These are phyloP conservation scores for Phlyctochytrium bullatum DNA, from an alignment of 192 early-diverging fungal species.

Conservation along the genomic window DNA sequence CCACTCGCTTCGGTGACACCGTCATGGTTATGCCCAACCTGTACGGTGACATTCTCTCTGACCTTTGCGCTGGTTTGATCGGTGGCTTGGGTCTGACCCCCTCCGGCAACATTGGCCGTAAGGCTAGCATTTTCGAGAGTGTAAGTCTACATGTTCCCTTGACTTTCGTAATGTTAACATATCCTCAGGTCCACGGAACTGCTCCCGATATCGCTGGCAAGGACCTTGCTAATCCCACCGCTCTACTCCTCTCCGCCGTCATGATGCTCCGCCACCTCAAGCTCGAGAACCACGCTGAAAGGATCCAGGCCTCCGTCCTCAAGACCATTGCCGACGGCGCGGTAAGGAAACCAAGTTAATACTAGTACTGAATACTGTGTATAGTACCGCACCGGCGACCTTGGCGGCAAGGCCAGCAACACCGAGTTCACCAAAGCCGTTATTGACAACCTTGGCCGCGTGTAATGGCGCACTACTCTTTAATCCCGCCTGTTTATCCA, in stretches of 20 bases:
- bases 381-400: conserved; percentile 82
- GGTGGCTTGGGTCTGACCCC: conserved; percentile 98
- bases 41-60: conserved; percentile 99
- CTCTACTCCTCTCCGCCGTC: conserved; percentile 87
- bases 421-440: conserved; percentile 89
- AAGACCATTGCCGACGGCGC: conserved; percentile 93
- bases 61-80: conserved; percentile 97
- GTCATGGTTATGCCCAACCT: conserved; percentile 99
- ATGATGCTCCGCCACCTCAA: conserved; percentile 99
- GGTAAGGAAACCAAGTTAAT: conserved; percentile 19
- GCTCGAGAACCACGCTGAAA: conserved; percentile 72
- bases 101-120: conserved; percentile 97
- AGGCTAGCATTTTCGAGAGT: conserved; percentile 96
- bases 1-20: conserved; percentile 79
- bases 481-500: no score
- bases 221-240: conserved; percentile 94
- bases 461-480: no score
- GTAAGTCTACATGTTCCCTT: conserved; percentile 40
- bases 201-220: conserved; percentile 98
- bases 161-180: not conserved
- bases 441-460: conserved; percentile 52
- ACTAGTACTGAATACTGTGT: not conserved
- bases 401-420: conserved; percentile 88
- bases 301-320: conserved; percentile 89
- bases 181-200: conserved; percentile 60